A percentile compares a stretch with the other conserved stretches of the same genome.
Evolutionary conservation across 768 basidiomycete species (phyloP).

Genomic region (Tricholoma sp.): DNA sequence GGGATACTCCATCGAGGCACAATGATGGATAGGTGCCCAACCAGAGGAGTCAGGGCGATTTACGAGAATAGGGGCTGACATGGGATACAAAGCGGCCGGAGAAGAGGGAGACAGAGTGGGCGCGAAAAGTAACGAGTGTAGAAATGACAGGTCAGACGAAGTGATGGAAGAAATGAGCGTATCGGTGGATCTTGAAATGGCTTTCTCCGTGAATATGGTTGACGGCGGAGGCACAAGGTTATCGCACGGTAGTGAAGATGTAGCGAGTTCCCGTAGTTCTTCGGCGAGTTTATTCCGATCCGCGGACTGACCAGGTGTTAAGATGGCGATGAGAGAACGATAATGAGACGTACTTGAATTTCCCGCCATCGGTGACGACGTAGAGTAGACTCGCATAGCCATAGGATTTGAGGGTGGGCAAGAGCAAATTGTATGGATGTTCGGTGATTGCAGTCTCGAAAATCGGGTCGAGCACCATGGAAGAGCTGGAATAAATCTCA

Average conservation of each 20-base stretch:
- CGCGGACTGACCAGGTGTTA: conserved; percentile 27
- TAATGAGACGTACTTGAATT: conserved; percentile 41
- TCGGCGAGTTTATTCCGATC: conserved; percentile 33
- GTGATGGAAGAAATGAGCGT: conserved; percentile 52
- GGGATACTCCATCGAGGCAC: conserved; percentile 49
- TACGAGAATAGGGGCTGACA: conserved; percentile 52
- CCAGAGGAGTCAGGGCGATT: conserved; percentile 64
- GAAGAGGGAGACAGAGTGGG: conserved; percentile 34
- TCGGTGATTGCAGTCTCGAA: conserved; percentile 66
- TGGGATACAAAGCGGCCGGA: conserved; percentile 35
- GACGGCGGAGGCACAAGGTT: conserved; percentile 36
- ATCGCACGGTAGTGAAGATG: conserved; percentile 32
- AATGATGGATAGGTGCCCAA: conserved; percentile 73
- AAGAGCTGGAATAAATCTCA: conserved; percentile 38
- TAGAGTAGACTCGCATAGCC: conserved; percentile 64
- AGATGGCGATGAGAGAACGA: conserved; percentile 9
- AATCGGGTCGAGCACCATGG: conserved; percentile 69
- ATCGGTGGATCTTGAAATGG: conserved; percentile 39
- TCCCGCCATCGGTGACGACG: conserved; percentile 59
- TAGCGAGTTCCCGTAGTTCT: conserved; percentile 32
- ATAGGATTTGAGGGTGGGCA: conserved; percentile 56
- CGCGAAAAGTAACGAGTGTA: conserved; percentile 54
- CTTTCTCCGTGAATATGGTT: conserved; percentile 37
- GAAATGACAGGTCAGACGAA: conserved; percentile 41
- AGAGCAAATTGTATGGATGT: conserved; percentile 69